Percentiles rank a stretch among this genome's conserved stretches.
Conservation (phyloP, 2,329 filamentous ascomycete genomes). For the Exophiala dermatitidis region DNA sequence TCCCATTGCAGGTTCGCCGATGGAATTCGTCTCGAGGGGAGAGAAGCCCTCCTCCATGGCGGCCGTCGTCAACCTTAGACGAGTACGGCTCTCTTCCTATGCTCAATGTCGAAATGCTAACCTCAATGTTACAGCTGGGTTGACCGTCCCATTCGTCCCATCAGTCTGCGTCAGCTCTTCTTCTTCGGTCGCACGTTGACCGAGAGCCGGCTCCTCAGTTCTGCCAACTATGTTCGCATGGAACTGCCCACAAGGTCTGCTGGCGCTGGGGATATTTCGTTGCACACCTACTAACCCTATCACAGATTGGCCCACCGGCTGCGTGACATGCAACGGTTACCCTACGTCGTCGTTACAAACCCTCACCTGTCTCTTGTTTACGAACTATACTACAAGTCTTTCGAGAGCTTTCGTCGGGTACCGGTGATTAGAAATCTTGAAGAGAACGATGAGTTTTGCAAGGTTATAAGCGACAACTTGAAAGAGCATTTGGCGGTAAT, state of each 20-base stretch:
- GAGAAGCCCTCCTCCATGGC: conserved; percentile 47
- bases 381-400: conserved; percentile 94
- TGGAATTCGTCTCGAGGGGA: conserved; percentile 17
- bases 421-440: conserved; percentile 76
- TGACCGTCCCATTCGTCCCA: conserved; percentile 82
- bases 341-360: conserved; percentile 94
- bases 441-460: conserved; percentile 83
- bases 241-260: conserved; percentile 75
- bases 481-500: conserved; percentile 89
- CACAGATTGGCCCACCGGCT: conserved; percentile 80
- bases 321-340: conserved; percentile 92
- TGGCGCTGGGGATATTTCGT: conserved; percentile 12
- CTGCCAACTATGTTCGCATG: conserved; percentile 93
- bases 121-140: conserved; percentile 64
- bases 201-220: conserved; percentile 80
- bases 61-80: conserved; percentile 53
- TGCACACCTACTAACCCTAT: not conserved
- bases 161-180: conserved; percentile 90
- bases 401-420: conserved; percentile 78
- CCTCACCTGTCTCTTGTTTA: conserved; percentile 90
- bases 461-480: conserved; percentile 68
- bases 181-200: conserved; percentile 94
- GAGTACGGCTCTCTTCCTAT: conserved; percentile 40
- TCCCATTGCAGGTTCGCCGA: not conserved
- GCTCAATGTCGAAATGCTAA: conserved; percentile 12